These are phyloP conservation scores for Neocucurbitaria cava DNA, from an alignment of 2,329 filamentous ascomycete genomes.

Conservation along the genomic window DNA sequence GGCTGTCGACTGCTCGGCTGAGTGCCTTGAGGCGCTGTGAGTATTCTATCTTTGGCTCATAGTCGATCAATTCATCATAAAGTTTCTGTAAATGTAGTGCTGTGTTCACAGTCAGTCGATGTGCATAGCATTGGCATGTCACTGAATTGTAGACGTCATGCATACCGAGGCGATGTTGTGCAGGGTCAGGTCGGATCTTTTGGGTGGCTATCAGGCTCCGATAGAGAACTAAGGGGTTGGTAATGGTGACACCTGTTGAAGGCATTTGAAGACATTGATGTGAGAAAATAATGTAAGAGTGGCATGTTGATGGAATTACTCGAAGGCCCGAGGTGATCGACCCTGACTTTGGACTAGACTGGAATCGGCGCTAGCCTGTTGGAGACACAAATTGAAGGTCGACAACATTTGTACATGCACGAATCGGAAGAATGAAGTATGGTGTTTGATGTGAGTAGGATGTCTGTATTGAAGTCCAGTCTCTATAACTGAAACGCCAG, in stretches of 20 bases:
- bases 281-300: constrained; percentile 8
- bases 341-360: constrained; percentile 27
- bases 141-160: constrained; percentile 45
- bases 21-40: constrained; percentile 69
- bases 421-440: background rate
- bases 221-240: constrained; percentile 79
- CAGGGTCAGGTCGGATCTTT: constrained; percentile 70
- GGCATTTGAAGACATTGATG: constrained; percentile 43
- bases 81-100: constrained; percentile 80
- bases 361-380: constrained; percentile 31
- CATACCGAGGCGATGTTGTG: constrained; percentile 69
- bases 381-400: constrained; percentile 7
- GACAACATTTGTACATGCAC: background rate
- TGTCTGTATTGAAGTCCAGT: background rate
- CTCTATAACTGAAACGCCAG: constrained; percentile 27
- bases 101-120: constrained; percentile 28
- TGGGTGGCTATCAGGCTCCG: constrained; percentile 72
- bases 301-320: constrained; percentile 12
- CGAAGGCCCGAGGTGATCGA: constrained; percentile 30
- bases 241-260: constrained; percentile 55
- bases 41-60: constrained; percentile 75
- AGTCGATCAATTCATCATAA: constrained; percentile 78
- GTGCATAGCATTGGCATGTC: constrained; percentile 19
- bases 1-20: constrained; percentile 51
- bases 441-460: background rate